Evolutionary conservation across 768 basidiomycete species (phyloP).

Genomic region (Chalciporus piperatus): DNA sequence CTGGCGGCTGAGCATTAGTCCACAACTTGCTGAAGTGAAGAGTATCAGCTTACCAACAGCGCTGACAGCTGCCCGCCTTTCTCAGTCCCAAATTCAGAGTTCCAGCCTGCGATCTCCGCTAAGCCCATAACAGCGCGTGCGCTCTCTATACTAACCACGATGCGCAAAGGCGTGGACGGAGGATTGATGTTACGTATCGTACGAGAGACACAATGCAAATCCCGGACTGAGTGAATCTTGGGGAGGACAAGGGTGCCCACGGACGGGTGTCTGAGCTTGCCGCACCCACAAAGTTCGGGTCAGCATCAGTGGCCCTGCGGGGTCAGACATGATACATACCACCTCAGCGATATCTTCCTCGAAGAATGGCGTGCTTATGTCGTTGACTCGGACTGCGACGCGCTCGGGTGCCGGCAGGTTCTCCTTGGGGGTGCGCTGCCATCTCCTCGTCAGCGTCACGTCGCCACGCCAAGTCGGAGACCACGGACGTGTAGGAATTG

Average conservation of each 20-base stretch:
- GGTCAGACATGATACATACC: slow-evolving; percentile 34
- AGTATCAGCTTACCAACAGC: slow-evolving; percentile 44
- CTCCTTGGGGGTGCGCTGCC: slow-evolving; percentile 24
- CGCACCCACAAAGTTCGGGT: slow-evolving; percentile 3
- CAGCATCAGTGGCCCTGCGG: not conserved
- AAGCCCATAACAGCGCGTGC: slow-evolving; percentile 68
- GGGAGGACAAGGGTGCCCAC: slow-evolving; percentile 77
- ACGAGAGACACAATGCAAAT: slow-evolving; percentile 61
- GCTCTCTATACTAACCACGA: slow-evolving; percentile 86
- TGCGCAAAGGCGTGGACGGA: slow-evolving; percentile 42
- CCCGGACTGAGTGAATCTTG: slow-evolving; percentile 71
- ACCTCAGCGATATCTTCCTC: slow-evolving; percentile 58
- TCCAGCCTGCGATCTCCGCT: slow-evolving; percentile 70
- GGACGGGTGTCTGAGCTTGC: slow-evolving; percentile 42
- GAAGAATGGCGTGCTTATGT: slow-evolving; percentile 63
- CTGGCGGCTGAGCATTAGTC: slow-evolving; percentile 36
- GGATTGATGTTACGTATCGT: slow-evolving; percentile 17
- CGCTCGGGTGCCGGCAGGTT: slow-evolving; percentile 44
- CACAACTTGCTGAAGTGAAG: not conserved
- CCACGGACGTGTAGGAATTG: slow-evolving; percentile 54
- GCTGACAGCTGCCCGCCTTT: slow-evolving; percentile 57
- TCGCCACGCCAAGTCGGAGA: slow-evolving; percentile 2
- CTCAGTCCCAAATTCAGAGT: slow-evolving; percentile 41
- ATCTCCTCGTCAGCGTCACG: slow-evolving; percentile 16
- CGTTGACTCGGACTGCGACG: slow-evolving; percentile 74